Evolutionary conservation across 2,329 filamentous ascomycete species (phyloP), one percentile per base, ranked within the genome.

Genomic region (Biscogniauxia sp.): DNA sequence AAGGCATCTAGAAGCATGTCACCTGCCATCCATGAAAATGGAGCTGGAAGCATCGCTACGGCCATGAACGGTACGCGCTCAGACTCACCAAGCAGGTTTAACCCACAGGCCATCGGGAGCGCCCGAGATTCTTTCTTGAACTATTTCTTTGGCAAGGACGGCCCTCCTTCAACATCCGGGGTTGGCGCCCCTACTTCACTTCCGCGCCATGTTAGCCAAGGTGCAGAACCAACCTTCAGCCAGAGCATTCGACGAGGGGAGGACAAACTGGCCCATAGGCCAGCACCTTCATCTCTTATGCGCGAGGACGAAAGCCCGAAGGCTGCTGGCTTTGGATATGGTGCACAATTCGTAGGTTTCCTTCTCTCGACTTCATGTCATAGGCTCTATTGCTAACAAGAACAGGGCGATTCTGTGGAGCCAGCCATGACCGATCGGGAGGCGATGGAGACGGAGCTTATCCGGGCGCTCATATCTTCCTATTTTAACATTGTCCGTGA

Each of bases 401-500:
- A 37, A 56, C 66, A 88, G 84, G 79, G 80, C 59, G 79, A 84
- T 61, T 82, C 84, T 57, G 86, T 88, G 63, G 93, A 96, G 72
- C 93, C 93, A 37, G 92, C 92, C 59, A 85, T 99, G 70, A 97
- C 93, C 0, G 95, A 99, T 68, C 91, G 95, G 56, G 95, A 99
- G 79, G 91, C 93, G 52, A 91, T 99, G 81, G 95, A 99, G 79
- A 98, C 95, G 9, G 95, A 99, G 77, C 87, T 99, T 50, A 99
- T 99, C 74, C 90, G 94, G 53, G 91, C 93, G 53, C 86, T 99
- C 59, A 99, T 99, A 75, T 96, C 92, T 32, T 97, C 93, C 1
- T 99, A 99, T 82, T 99, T 99, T 82, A 96, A 97, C 76, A 99
- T 99, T 72, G 95, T 99, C 53, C 91, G 95, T 64, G 95, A 99